These are phyloP conservation scores for Zalaria sp. DNA, from an alignment of 2,329 filamentous ascomycete species.

Conservation along the genomic window DNA sequence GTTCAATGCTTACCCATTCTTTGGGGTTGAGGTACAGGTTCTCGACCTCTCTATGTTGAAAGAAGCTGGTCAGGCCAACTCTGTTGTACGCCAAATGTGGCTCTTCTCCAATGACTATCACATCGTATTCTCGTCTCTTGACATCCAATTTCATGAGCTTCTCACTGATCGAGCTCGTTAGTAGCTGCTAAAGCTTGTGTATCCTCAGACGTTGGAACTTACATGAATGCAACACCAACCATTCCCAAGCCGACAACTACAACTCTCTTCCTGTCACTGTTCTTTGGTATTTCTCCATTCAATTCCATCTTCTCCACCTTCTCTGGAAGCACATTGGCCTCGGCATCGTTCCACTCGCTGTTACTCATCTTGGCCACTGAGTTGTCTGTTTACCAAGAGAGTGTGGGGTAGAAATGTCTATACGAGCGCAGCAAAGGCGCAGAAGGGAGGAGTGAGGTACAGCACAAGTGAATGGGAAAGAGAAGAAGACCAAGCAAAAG, in stretches of 20 bases:
- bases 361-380: slow-evolving; percentile 23
- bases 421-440: slow-evolving; percentile 1
- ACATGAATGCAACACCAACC: slow-evolving; percentile 85
- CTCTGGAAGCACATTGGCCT: slow-evolving; percentile 30
- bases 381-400: not conserved
- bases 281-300: slow-evolving; percentile 19
- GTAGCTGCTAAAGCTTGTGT: not conserved
- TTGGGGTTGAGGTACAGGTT: slow-evolving; percentile 76
- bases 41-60: slow-evolving; percentile 72
- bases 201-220: slow-evolving; percentile 20
- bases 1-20: slow-evolving; percentile 54
- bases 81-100: slow-evolving; percentile 81
- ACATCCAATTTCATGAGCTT: slow-evolving; percentile 78
- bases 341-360: slow-evolving; percentile 30
- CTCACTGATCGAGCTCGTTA: slow-evolving; percentile 42
- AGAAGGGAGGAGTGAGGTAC: not conserved
- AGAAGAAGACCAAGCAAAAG: not conserved
- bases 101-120: slow-evolving; percentile 80
- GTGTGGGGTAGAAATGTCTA: not conserved
- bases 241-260: slow-evolving; percentile 83
- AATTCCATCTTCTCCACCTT: slow-evolving; percentile 23
- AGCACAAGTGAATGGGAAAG: not conserved
- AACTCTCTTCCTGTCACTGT: slow-evolving; percentile 44
- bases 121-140: slow-evolving; percentile 59
- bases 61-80: slow-evolving; percentile 79